A percentile compares a stretch with the other conserved stretches of the same genome.
Conservation (phyloP, 306 rosid genomes). For the Cercis canadensis region DNA sequence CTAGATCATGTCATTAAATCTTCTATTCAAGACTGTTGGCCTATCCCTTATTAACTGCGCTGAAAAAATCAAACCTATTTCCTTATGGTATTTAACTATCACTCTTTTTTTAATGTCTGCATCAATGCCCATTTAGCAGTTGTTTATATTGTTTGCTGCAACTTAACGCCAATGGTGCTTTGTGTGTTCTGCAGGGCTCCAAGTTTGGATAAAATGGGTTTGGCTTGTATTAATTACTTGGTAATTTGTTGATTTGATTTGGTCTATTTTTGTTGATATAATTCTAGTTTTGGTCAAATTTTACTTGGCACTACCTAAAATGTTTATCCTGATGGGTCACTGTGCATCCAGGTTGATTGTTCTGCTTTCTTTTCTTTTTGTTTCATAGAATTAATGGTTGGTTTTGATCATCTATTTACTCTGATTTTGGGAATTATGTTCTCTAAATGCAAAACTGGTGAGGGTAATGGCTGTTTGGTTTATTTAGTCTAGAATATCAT, state of each 20-base stretch:
- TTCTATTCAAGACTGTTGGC: conserved; percentile 45
- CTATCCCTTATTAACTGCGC: conserved; percentile 23
- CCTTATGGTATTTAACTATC: background rate
- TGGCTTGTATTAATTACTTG: conserved; percentile 54
- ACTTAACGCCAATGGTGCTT: conserved; percentile 33
- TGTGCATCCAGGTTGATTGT: conserved; percentile 7
- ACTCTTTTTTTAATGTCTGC: background rate
- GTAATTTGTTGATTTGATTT: conserved; percentile 5
- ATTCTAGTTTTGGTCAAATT: background rate
- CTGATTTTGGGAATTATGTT: too few relatives aligned
- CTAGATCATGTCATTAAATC: conserved; percentile 78
- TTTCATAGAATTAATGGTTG: too few relatives aligned
- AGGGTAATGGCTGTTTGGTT: too few relatives aligned
- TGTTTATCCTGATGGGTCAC: conserved; percentile 1
- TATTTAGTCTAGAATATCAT: too few relatives aligned
- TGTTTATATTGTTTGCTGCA: conserved; percentile 15
- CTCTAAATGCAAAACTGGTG: too few relatives aligned
- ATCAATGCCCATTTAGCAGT: conserved; percentile 4
- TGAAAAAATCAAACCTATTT: conserved; percentile 1
- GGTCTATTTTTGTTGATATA: conserved; percentile 6
- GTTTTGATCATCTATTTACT: too few relatives aligned
- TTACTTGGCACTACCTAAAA: background rate
- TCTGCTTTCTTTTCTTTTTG: too few relatives aligned
- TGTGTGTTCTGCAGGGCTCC: conserved; percentile 65
- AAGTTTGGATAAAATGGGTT: conserved; percentile 85